Percentiles rank a stretch among this genome's conserved stretches.
These are phyloP conservation scores for Aspergillus felis DNA, from an alignment of 2,329 filamentous ascomycete species.

Conservation along the genomic window DNA sequence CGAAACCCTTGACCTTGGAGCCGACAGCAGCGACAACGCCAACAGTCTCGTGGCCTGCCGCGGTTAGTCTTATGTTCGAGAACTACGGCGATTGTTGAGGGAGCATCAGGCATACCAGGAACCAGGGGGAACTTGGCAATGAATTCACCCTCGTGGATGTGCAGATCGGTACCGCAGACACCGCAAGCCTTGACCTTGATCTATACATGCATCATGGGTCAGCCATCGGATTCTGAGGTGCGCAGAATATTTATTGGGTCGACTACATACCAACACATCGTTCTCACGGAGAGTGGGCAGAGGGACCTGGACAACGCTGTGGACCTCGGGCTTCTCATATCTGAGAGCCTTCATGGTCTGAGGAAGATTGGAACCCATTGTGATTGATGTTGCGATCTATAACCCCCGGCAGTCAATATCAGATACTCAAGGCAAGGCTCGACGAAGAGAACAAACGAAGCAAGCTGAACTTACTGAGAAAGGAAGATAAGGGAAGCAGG, in stretches of 20 bases:
- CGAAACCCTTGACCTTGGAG: conserved; percentile 57
- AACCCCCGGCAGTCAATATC: background rate
- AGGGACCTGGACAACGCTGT: conserved; percentile 59
- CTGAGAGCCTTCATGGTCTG: conserved; percentile 60
- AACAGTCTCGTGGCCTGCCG: conserved; percentile 61
- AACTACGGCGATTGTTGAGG: background rate
- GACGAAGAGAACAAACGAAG: background rate
- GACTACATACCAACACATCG: conserved; percentile 51
- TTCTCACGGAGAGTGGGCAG: conserved; percentile 58
- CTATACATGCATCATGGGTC: conserved; percentile 22
- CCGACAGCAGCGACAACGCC: conserved; percentile 60
- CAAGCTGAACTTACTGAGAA: background rate
- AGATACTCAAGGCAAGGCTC: background rate
- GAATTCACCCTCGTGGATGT: conserved; percentile 64
- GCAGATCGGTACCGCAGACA: conserved; percentile 56
- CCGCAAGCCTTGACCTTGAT: conserved; percentile 66
- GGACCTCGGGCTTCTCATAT: conserved; percentile 61
- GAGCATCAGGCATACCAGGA: conserved; percentile 37
- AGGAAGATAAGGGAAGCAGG: background rate
- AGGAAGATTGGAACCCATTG: conserved; percentile 42
- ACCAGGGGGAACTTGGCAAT: conserved; percentile 61
- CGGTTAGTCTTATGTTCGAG: background rate
- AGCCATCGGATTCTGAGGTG: background rate
- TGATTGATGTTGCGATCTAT: conserved; percentile 12
- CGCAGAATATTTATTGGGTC: no score